Evolutionary conservation across 768 basidiomycete genomes (phyloP).

Genomic region (Macrocybe gigantea): DNA sequence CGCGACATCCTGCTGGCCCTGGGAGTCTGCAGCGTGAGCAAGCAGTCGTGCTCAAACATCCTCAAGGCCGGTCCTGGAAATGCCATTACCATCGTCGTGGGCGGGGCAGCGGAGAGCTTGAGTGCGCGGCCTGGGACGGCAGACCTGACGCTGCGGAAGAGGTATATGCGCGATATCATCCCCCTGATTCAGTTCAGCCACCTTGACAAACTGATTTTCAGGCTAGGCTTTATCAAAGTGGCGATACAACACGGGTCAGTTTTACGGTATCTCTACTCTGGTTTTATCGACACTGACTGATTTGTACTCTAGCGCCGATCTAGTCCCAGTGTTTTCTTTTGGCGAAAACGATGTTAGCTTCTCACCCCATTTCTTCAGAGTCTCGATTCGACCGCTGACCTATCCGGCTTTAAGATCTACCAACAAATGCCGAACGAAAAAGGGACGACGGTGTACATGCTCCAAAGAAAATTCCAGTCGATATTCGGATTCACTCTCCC

Average conservation of each 20-base stretch:
- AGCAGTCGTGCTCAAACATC: constrained; percentile 85
- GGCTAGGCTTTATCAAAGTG: constrained; percentile 92
- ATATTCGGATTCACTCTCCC: constrained; percentile 95
- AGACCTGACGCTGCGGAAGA: constrained; percentile 71
- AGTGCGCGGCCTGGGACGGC: constrained; percentile 97
- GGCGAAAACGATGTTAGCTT: constrained; percentile 92
- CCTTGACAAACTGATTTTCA: constrained; percentile 15
- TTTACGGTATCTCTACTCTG: constrained; percentile 1
- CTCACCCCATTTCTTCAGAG: neutral
- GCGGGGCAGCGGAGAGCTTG: constrained; percentile 92
- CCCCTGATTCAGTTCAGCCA: neutral
- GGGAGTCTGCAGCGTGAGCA: constrained; percentile 92
- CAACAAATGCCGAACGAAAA: constrained; percentile 95
- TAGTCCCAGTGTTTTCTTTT: constrained; percentile 97
- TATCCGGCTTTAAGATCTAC: constrained; percentile 64
- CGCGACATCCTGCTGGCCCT: constrained; percentile 84
- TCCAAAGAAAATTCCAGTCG: constrained; percentile 90
- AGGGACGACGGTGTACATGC: constrained; percentile 78
- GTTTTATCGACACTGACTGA: constrained; percentile 1
- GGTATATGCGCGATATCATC: constrained; percentile 29
- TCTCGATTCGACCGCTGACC: neutral
- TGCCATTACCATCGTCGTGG: constrained; percentile 92
- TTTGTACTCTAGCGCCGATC: constrained; percentile 67
- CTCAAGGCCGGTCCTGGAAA: constrained; percentile 54
- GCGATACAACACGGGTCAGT: constrained; percentile 84